Percentiles rank a stretch among this genome's conserved stretches.
Conservation (phyloP, 2,329 filamentous ascomycete species). For the Phialophora verrucosa region DNA sequence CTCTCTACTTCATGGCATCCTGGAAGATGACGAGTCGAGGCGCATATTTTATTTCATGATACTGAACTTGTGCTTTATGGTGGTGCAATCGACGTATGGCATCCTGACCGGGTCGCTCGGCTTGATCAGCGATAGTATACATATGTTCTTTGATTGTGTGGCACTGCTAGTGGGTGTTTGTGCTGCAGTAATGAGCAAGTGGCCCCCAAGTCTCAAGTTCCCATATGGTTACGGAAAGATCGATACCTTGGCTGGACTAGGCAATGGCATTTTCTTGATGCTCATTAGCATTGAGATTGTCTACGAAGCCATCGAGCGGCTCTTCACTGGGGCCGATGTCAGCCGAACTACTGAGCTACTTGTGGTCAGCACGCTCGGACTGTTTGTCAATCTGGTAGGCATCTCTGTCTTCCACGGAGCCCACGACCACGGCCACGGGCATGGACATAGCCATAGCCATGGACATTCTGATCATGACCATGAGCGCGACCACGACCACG, state of each 20-base stretch:
- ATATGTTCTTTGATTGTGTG: conserved; percentile 99
- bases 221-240: conserved; percentile 91
- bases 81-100: conserved; percentile 91
- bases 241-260: conserved; percentile 93
- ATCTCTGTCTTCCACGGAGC: conserved; percentile 82
- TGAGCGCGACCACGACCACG: conserved; percentile 48
- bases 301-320: conserved; percentile 87
- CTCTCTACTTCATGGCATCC: conserved; percentile 81
- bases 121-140: conserved; percentile 94
- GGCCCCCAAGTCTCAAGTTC: conserved; percentile 86
- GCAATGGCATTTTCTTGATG: conserved; percentile 94
- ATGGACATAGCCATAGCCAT: conserved; percentile 41
- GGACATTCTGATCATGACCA: conserved; percentile 53
- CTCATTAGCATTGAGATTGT: conserved; percentile 96
- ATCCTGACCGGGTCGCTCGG: conserved; percentile 92
- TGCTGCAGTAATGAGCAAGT: conserved; percentile 94
- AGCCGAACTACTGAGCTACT: conserved; percentile 85
- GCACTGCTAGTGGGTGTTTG: conserved; percentile 88
- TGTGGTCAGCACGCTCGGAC: conserved; percentile 82
- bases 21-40: conserved; percentile 89
- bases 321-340: conserved; percentile 82
- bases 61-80: conserved; percentile 95
- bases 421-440: conserved; percentile 58
- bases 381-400: conserved; percentile 89
- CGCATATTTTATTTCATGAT: conserved; percentile 97